Evolutionary conservation across 2,329 filamentous ascomycete genomes (phyloP), one percentile per base, ranked within the genome.

Genomic region (Aspergillus ochraceoroseus): DNA sequence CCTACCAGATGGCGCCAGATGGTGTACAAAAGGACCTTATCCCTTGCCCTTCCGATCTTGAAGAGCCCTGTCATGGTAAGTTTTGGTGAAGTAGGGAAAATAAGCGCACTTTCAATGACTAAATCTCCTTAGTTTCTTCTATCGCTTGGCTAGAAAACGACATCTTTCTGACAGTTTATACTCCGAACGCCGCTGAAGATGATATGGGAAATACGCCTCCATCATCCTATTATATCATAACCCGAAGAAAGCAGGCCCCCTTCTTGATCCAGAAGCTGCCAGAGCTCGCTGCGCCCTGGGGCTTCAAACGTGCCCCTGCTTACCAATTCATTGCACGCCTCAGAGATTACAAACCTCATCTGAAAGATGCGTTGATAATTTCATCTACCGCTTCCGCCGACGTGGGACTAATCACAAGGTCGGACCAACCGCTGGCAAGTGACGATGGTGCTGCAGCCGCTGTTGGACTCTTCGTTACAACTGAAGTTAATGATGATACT

Each of bases 91-190:
- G 17, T 22, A 25, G 9, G 12, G 17, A 6, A n/a, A 18, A n/a
- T n/a, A n/a, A n/a, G n/a, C 7, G 12, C 12, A 14, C 17, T 11
- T 19, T 29, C 4, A 20, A 38, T 26, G 26, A 41, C 43, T 49
- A 38, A 48, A 57, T 65, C 25, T 22, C 19, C 30, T 17, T 44
- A 68, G 86, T 94, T 2, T 86, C 87, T 3, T 83, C 84, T 11
- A 74, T 98, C 27, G 75, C 76, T 25, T 98, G 94, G 92, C 74
- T 96, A 13, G 85, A 92, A 57, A 95, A 92, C 53, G 70, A 94
- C 53, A 70, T 90, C 2, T 94, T 95, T 59, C 72, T 96, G 30
- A 74, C 83, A 40, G 77, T 92, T 14, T 83, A 95, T 63, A 87
- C 85, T 1, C 75, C 78, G n/a, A 67, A 63, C 38, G 44, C 46